phyloP scores from a whole-genome alignment of 2,329 filamentous ascomycete genomes.

The Alternaria alternata region DNA sequence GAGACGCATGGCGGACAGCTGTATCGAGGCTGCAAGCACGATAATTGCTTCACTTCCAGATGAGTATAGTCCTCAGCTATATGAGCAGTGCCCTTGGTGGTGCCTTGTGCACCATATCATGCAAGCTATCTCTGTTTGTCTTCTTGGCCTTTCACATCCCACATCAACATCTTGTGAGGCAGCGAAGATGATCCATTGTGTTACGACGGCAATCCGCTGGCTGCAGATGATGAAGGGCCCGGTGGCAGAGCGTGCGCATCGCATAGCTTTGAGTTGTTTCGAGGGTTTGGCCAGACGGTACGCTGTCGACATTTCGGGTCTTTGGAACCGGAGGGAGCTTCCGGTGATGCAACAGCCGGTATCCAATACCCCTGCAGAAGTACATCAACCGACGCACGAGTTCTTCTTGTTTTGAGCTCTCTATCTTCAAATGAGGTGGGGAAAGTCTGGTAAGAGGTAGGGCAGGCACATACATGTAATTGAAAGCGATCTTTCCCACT shows the following conservation, averaged over 20 bases:
- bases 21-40: conserved; percentile 49
- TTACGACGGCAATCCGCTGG: conserved; percentile 46
- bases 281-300: conserved; percentile 30
- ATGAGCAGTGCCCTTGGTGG: conserved; percentile 53
- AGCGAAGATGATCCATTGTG: conserved; percentile 30
- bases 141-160: conserved; percentile 48
- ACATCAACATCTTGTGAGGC: conserved; percentile 29
- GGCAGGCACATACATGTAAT: neutral
- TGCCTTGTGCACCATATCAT: conserved; percentile 51
- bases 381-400: neutral
- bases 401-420: neutral
- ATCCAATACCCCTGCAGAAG: neutral
- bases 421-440: neutral
- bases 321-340: conserved; percentile 11
- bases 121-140: conserved; percentile 51
- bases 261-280: conserved; percentile 29
- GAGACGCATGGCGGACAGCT: conserved; percentile 42
- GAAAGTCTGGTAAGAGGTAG: neutral
- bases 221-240: conserved; percentile 45
- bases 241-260: conserved; percentile 34
- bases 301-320: conserved; percentile 21
- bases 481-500: neutral
- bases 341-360: conserved; percentile 1
- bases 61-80: conserved; percentile 39
- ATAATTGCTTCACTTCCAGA: conserved; percentile 49